A percentile compares a stretch with the other conserved stretches of the same genome.
phyloP scores from a whole-genome alignment of 441 rosid species.

The Breynia disticha region DNA sequence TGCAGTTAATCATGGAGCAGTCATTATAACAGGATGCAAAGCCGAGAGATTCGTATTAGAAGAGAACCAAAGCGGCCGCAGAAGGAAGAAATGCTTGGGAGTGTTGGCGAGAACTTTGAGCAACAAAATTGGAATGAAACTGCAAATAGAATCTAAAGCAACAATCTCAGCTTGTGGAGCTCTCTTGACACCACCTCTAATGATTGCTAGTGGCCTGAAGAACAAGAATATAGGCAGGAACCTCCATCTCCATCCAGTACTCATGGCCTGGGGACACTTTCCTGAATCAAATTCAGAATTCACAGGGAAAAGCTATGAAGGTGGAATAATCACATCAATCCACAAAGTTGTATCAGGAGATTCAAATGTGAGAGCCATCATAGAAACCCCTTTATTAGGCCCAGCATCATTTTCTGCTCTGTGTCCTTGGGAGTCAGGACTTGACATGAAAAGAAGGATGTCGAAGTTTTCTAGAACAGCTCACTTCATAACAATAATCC shows the following conservation, averaged over 20 bases:
- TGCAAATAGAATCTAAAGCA: constrained; percentile 60
- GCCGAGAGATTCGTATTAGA: constrained; percentile 59
- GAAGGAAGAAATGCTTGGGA: constrained; percentile 61
- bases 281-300: constrained; percentile 45
- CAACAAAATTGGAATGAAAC: constrained; percentile 25
- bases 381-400: constrained; percentile 71
- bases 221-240: constrained; percentile 61
- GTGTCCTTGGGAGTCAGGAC: constrained; percentile 73
- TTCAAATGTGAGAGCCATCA: constrained; percentile 41
- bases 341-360: constrained; percentile 40
- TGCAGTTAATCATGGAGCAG: constrained; percentile 57
- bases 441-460: constrained; percentile 55
- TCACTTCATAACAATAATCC: constrained; percentile 39
- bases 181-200: constrained; percentile 64
- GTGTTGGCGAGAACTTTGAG: constrained; percentile 37
- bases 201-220: constrained; percentile 71
- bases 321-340: constrained; percentile 82
- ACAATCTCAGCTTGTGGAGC: constrained; percentile 83
- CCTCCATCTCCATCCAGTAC: constrained; percentile 77
- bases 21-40: constrained; percentile 70
- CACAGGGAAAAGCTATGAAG: constrained; percentile 53
- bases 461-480: constrained; percentile 67
- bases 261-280: constrained; percentile 88
- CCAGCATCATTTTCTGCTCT: constrained; percentile 39
- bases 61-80: constrained; percentile 21